Base-by-base conservation (phyloP, 352 stramenopile genomes). In the Phytopythium ostracodes region DNA sequence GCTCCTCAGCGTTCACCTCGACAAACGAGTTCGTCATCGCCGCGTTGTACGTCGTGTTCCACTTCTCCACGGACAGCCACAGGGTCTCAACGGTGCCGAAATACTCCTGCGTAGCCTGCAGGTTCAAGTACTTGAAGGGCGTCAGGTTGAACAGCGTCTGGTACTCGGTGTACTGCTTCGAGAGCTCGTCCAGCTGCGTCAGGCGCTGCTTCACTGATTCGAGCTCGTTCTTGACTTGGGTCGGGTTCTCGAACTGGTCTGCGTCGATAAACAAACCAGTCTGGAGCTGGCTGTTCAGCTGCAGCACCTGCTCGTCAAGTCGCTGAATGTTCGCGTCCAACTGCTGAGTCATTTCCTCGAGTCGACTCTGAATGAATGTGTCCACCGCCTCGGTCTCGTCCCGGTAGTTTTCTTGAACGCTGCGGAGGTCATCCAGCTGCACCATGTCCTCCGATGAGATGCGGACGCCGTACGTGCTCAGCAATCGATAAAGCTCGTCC, bases 401-500 rank as follows among this genome's bases (percentile, higher is more conserved):
- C 22, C 88, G 79, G 65, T 98, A 98, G 52, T 70, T 87, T 27
- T 95, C 89, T 60, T 96, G 81, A 9, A 95, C 78, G 57, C 80
- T 76, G 1, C 92, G 84, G 27, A 98, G 59, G 47, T 97, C 89
- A 57, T 97, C 89, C 24, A 97, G 68, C 55, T 97, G 88, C 9
- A 98, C 93, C 84, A 97, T 95, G 61, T 98, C 95, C 61, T 98
- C 91, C 0, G 88, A 91, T 9, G 87, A 91, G 7, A 98, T 91
- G 11, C 91, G 91, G 2, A 98, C 92, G 24, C 91, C 86, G 60
- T 98, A 97, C 18, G 80, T 88, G n/a, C 79, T 74, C 2, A 98
- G 74, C 18, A 98, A 71, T 1, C 89, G 77, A 60, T 98, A 98
- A 62, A 98, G 87, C 53, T 98, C 91, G 49, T 98, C 94, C 20